Base-by-base conservation (phyloP, 2,329 filamentous ascomycete species). In the Beauveria scarabaeidicola region DNA sequence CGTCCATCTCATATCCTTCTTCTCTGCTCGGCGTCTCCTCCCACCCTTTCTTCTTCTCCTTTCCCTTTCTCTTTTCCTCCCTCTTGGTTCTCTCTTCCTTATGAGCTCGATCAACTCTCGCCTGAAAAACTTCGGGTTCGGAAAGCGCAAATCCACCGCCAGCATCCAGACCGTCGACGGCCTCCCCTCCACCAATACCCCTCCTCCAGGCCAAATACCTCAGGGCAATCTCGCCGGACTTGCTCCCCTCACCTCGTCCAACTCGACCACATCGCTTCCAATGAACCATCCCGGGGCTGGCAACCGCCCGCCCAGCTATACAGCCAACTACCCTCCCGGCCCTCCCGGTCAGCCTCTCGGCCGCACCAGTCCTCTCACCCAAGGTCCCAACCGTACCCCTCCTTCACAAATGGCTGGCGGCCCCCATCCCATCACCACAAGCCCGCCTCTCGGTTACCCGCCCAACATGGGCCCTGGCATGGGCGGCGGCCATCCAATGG, bases 81-180 rank as follows among this genome's bases (percentile, higher is more conserved):
- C 65, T 63, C 63, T 59, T 63, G 65, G 65, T 65, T 64, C 64
- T 64, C 65, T 64, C 67, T 72, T 72, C 73, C 71, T 71, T 73
- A 89, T 89, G 86, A 89, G 83, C 82, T 89, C 85, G 81, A 83
- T 89, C 84, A 90, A 89, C 80, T 83, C 84, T 74, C 85, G 87
- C 76, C 84, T 90, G 74, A 89, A 89, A 81, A 83, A 83, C 81
- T 82, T 91, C 78, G 87, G 88, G 77, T 88, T 90, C 80, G 87
- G 87, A 77, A 90, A 89, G 83, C 86, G 88, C 76, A 89, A 86
- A 80, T 87, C 86, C 69, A 80, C 80, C 69, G 79, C 81, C 72
- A 84, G 80, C 74, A 82, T 83, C 69, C 79, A 81, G 66, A 76
- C 74, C 70, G 70, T 75, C 71, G 76, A 80, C 71, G 71, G 70